These are phyloP conservation scores for Meripilus lineatus DNA, from an alignment of 1,284 basidiomycete genomes.

Conservation along the genomic window DNA sequence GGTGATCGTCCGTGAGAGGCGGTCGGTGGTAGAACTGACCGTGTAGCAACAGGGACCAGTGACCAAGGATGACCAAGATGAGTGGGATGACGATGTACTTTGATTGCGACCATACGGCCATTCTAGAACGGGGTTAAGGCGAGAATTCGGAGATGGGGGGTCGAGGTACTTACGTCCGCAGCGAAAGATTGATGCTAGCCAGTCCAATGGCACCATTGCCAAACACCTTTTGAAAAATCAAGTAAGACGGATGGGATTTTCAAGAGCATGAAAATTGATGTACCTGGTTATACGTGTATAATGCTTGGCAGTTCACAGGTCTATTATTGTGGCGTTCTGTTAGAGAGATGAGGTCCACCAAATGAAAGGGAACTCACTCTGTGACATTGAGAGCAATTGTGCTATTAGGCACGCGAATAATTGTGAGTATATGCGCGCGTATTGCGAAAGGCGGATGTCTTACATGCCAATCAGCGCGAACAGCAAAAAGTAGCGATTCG, in stretches of 20 bases:
- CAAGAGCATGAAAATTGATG: no score
- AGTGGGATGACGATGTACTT: conserved; percentile 53
- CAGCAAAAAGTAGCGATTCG: conserved; percentile 65
- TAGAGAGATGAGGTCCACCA: background rate
- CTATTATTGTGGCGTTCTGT: conserved; percentile 26
- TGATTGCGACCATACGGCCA: conserved; percentile 66
- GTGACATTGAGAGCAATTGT: conserved; percentile 54
- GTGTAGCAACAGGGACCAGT: conserved; percentile 63
- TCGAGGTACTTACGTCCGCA: conserved; percentile 55
- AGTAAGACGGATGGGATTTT: background rate
- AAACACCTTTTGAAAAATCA: conserved; percentile 39
- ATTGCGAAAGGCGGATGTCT: conserved; percentile 9
- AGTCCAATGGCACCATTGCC: conserved; percentile 71
- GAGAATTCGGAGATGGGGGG: background rate
- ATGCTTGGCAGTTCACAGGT: conserved; percentile 55
- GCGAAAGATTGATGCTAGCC: conserved; percentile 74
- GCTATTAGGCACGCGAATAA: conserved; percentile 24
- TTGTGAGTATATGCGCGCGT: background rate
- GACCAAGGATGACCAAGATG: conserved; percentile 55
- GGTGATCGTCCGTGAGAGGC: conserved; percentile 44
- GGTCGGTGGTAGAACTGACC: conserved; percentile 5
- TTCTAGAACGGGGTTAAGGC: conserved; percentile 33
- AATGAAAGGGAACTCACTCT: conserved; percentile 28
- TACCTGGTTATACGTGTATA: conserved; percentile 70
- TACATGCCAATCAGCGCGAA: conserved; percentile 68